These are phyloP conservation scores for Spathaspora hagerdaliae DNA, from an alignment of 805 yeast species.

Conservation along the genomic window DNA sequence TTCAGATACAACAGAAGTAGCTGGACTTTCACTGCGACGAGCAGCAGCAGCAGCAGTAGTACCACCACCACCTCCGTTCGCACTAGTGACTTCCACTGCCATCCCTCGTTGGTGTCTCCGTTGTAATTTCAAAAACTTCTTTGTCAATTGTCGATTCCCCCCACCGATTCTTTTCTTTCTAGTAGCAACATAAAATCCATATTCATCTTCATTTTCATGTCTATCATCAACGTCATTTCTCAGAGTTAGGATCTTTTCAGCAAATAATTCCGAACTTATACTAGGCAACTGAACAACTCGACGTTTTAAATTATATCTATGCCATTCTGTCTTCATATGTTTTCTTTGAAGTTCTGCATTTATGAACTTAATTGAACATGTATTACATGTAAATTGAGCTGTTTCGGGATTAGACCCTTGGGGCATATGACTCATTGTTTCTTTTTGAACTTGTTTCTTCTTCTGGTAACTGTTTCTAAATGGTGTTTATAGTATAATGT, in stretches of 20 bases:
- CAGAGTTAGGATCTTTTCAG: slow-evolving; percentile 55
- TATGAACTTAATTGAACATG: slow-evolving; percentile 36
- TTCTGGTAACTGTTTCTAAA: too few species aligned
- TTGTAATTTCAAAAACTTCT: slow-evolving; percentile 32
- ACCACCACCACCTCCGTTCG: background rate
- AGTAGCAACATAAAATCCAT: slow-evolving; percentile 43
- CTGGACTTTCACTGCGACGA: slow-evolving; percentile 45
- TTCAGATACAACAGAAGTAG: slow-evolving; percentile 51
- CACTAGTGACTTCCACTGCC: slow-evolving; percentile 22
- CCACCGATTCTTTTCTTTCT: slow-evolving; percentile 16
- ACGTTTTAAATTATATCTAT: slow-evolving; percentile 41
- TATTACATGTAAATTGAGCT: slow-evolving; percentile 33
- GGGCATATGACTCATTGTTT: slow-evolving; percentile 15
- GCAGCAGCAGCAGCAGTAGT: slow-evolving; percentile 3
- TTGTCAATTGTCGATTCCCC: slow-evolving; percentile 32
- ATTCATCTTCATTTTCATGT: slow-evolving; percentile 45
- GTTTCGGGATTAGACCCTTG: slow-evolving; percentile 21
- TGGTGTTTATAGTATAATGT: too few species aligned
- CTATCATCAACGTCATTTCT: slow-evolving; percentile 13
- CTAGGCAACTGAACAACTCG: slow-evolving; percentile 60
- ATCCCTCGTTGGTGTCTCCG: slow-evolving; percentile 14
- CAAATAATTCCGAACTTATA: slow-evolving; percentile 62
- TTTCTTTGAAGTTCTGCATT: slow-evolving; percentile 35
- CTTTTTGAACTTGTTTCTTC: too few species aligned
- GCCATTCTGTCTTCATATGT: slow-evolving; percentile 47